Conservation (phyloP, 306 rosid species). For the Cicer cuneatum region DNA sequence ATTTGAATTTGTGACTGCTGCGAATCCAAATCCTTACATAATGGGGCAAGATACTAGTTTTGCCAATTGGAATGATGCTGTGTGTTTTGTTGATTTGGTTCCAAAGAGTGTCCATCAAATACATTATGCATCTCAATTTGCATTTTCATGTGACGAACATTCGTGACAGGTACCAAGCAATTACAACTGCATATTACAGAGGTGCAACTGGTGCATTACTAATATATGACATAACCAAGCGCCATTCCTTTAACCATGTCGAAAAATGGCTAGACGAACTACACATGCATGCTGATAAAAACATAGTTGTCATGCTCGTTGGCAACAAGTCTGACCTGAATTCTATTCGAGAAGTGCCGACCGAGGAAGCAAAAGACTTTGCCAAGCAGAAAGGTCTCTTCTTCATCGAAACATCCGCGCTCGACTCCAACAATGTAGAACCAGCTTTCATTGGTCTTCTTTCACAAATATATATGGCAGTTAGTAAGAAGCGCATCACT, state of each 20-base stretch:
- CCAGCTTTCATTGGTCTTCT: conserved; percentile 77
- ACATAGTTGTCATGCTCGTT: conserved; percentile 79
- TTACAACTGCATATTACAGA: conserved; percentile 95
- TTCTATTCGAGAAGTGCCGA: conserved; percentile 70
- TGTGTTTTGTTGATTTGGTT: conserved; percentile 30
- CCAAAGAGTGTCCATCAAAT: neutral
- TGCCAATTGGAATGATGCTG: neutral
- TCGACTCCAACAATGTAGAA: conserved; percentile 85
- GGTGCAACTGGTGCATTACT: conserved; percentile 95
- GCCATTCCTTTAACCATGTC: conserved; percentile 74
- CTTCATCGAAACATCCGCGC: conserved; percentile 94
- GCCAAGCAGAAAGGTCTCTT: conserved; percentile 78
- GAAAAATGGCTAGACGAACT: conserved; percentile 87
- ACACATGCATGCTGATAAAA: conserved; percentile 75
- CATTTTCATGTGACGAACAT: conserved; percentile 40
- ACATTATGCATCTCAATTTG: conserved; percentile 17
- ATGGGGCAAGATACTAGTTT: neutral
- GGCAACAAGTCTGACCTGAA: conserved; percentile 92
- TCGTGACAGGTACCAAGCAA: conserved; percentile 84
- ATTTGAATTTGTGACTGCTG: neutral
- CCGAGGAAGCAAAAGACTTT: conserved; percentile 75
- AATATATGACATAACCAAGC: conserved; percentile 85
- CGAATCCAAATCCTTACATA: neutral
- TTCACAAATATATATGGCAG: conserved; percentile 70
- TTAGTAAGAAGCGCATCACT: conserved; percentile 69